Percentiles rank a stretch among this genome's conserved stretches.
Conservation (phyloP, 805 yeast species). For the Spathaspora boniae region DNA sequence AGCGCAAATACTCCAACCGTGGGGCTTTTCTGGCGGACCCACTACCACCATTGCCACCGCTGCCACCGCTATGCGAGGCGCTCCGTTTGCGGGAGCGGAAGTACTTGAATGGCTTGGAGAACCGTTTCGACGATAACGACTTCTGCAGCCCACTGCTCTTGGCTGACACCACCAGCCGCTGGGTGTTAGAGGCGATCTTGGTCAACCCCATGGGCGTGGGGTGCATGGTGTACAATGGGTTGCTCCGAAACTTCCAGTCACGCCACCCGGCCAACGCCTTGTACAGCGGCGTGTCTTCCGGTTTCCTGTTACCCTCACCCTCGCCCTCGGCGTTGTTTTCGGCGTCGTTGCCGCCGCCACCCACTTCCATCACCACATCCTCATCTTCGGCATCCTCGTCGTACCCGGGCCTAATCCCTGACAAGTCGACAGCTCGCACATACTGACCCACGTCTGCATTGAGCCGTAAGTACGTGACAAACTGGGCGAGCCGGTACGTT, state of each 20-base stretch:
- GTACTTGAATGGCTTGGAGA: conserved; percentile 19
- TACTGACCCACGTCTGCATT: conserved; percentile 52
- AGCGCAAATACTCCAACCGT: conserved; percentile 9
- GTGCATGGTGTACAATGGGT: conserved; percentile 53
- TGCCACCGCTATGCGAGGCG: conserved; percentile 6
- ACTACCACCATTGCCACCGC: neutral
- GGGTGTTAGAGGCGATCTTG: conserved; percentile 16
- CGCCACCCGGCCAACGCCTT: conserved; percentile 79
- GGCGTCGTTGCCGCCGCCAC: conserved; percentile 8
- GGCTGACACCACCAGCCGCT: conserved; percentile 14
- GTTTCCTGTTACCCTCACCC: no score
- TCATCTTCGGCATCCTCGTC: conserved; percentile 15
- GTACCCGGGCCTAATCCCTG: conserved; percentile 38
- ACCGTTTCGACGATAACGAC: conserved; percentile 13
- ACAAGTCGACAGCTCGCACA: conserved; percentile 58
- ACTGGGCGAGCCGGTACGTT: conserved; percentile 77
- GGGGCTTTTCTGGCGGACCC: conserved; percentile 7
- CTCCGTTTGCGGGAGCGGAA: conserved; percentile 17
- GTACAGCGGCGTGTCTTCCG: conserved; percentile 2
- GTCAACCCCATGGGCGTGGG: conserved; percentile 16
- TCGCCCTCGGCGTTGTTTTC: conserved; percentile 3
- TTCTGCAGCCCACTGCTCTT: conserved; percentile 15
- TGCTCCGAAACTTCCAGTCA: conserved; percentile 80
- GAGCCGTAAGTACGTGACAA: conserved; percentile 62
- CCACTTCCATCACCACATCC: conserved; percentile 3